A percentile compares a stretch with the other conserved stretches of the same genome.
phyloP scores from a whole-genome alignment of 495 filamentous ascomycete genomes.

The Talaromyces wortmannii region DNA sequence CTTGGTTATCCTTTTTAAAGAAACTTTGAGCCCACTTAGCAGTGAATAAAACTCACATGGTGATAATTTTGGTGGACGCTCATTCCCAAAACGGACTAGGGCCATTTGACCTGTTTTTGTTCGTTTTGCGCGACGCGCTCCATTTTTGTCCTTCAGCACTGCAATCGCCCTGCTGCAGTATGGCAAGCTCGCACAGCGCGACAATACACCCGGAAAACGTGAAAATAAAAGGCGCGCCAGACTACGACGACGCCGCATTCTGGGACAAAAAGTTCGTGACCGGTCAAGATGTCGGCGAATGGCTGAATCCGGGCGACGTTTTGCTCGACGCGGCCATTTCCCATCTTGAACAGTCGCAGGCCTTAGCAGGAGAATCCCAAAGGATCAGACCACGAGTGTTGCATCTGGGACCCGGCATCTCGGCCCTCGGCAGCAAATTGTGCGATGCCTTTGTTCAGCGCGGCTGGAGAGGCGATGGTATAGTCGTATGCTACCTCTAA shows the following conservation, averaged over 20 bases:
- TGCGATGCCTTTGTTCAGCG: slow-evolving; percentile 22
- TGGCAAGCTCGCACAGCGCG: neutral
- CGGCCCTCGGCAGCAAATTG: slow-evolving; percentile 25
- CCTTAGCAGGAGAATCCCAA: neutral
- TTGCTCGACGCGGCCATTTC: slow-evolving; percentile 24
- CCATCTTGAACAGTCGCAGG: slow-evolving; percentile 11
- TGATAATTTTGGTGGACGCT: no score
- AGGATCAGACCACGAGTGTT: slow-evolving; percentile 17
- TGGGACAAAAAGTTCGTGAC: slow-evolving; percentile 34
- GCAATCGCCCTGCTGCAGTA: neutral
- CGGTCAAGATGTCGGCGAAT: slow-evolving; percentile 36
- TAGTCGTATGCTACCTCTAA: slow-evolving; percentile 21
- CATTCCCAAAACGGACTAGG: no score
- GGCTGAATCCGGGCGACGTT: slow-evolving; percentile 32
- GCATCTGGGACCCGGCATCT: slow-evolving; percentile 35
- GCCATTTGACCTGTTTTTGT: no score
- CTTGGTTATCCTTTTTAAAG: neutral
- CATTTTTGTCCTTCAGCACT: no score
- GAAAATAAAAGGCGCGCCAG: slow-evolving; percentile 23
- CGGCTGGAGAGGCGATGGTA: slow-evolving; percentile 23
- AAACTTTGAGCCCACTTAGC: neutral
- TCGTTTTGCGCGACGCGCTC: no score
- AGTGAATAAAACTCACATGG: no score
- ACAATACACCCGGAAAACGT: neutral
- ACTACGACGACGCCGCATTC: slow-evolving; percentile 31